Evolutionary conservation across 352 stramenopile genomes (phyloP), one percentile per base, ranked within the genome.

Genomic region (Pythium dissotocum): DNA sequence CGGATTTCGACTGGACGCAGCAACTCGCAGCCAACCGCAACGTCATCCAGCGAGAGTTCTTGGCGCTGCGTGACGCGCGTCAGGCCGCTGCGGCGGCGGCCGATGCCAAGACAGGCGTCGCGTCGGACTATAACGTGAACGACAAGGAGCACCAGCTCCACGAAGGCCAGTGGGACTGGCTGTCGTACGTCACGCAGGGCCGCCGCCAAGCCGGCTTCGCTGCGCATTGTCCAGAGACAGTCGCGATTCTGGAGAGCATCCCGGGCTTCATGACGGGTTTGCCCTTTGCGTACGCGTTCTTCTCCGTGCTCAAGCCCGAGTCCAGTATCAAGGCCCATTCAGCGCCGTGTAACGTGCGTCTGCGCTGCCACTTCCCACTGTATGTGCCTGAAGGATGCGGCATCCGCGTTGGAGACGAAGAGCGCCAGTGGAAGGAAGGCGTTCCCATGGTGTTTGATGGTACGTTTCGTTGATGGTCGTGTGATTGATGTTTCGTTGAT

Each of bases 251-350:
- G 7, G 87, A 95, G 65, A 83, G 61, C 52, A 87, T 96, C 38
- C 85, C 87, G 35, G 82, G 77, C n/a, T 94, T 95, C 61, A 94
- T 97, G 83, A 82, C 86, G 13, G 82, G 78, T 1, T 88, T 95
- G 42, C 97, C 96, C 9, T 99, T 99, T 78, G 90, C 90, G 14
- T 99, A 98, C 77, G 81, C 86, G 24, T 99, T 99, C 77, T 99
- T 98, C 80, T 98, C 90, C 28, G 97, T 96, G 14, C 82, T 99
- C 61, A 89, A 98, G 70, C 79, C 79, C 0, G 74, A 89, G 81
- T 91, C 83, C 48, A 89, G 75, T 26, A 99, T 99, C 77, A 89
- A 91, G 68, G 73, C 94, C 6, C 97, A 99, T 76, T 95, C 89
- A 18, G 91, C 89, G 48, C 95, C 97, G 14, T 99, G 96, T 79